phyloP scores from a whole-genome alignment of 1,139 yeast genomes.

The Pichiaceae sp. region DNA sequence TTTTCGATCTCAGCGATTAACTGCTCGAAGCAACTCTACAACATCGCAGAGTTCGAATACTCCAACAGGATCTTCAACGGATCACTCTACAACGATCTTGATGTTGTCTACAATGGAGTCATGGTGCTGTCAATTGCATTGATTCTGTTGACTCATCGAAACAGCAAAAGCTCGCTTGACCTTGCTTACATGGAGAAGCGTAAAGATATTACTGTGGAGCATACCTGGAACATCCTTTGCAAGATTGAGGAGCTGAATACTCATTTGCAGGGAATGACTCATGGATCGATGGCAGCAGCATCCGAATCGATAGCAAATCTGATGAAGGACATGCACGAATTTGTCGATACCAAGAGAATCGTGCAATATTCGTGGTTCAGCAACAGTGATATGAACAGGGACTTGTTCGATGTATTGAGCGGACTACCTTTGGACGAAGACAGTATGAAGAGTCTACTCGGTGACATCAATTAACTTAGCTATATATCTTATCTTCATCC shows the following conservation, averaged over 20 bases:
- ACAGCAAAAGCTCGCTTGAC: slow-evolving; percentile 1
- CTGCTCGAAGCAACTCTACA: slow-evolving; percentile 4
- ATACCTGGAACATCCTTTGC: slow-evolving; percentile 1
- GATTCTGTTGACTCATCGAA: slow-evolving; percentile 1
- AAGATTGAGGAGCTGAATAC: slow-evolving; percentile 1
- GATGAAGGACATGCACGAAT: neutral
- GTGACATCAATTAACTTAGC: neutral
- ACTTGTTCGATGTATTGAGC: neutral
- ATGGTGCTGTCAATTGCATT: slow-evolving; percentile 3
- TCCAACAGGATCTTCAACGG: slow-evolving; percentile 3
- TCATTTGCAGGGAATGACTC: neutral
- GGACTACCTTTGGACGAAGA: neutral
- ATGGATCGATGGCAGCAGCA: slow-evolving; percentile 1
- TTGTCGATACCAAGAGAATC: neutral
- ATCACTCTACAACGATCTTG: slow-evolving; percentile 2
- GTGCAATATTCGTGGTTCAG: no score
- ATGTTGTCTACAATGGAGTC: slow-evolving; percentile 3
- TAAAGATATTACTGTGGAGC: slow-evolving; percentile 2
- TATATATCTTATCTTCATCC: slow-evolving; percentile 1
- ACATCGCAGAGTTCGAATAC: slow-evolving; percentile 2
- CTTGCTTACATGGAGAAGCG: neutral
- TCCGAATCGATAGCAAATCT: neutral
- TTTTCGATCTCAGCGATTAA: slow-evolving; percentile 3
- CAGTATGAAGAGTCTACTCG: neutral
- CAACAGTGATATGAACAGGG: neutral